These are phyloP conservation scores for Epichloe typhina DNA, from an alignment of 2,329 filamentous ascomycete species.

Conservation along the genomic window DNA sequence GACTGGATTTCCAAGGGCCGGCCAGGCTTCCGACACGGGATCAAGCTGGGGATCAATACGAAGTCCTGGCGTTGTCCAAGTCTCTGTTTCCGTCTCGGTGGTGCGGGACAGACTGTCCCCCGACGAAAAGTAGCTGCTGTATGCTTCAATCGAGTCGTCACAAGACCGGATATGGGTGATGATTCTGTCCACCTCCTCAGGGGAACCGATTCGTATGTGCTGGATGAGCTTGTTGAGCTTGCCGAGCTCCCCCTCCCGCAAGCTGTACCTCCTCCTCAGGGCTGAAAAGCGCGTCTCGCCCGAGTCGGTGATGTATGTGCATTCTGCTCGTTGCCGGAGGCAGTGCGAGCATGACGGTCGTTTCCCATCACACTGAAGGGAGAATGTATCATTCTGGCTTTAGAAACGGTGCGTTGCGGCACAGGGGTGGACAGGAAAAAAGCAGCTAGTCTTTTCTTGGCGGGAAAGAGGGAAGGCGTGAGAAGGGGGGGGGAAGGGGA, in stretches of 20 bases:
- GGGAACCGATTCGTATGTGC: not conserved
- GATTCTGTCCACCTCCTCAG: not conserved
- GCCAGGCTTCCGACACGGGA: not conserved
- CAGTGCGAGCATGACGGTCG: slow-evolving; percentile 3
- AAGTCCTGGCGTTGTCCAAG: not conserved
- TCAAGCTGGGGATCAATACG: not conserved
- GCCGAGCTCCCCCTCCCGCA: not conserved
- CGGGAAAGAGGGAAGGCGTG: no score
- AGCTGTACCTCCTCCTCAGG: slow-evolving; percentile 1
- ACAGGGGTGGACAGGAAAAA: no score
- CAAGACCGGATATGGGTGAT: not conserved
- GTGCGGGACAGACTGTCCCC: not conserved
- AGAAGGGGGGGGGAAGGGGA: not conserved
- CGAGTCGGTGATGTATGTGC: not conserved
- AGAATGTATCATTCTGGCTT: not conserved
- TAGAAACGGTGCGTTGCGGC: not conserved
- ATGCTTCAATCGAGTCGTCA: not conserved
- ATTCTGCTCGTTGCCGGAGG: not conserved
- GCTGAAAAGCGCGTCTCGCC: slow-evolving; percentile 3
- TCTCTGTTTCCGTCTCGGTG: not conserved
- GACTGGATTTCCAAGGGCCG: not conserved
- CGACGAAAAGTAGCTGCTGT: not conserved
- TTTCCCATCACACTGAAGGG: slow-evolving; percentile 2
- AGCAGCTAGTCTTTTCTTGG: no score
- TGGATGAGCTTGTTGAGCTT: not conserved